phyloP scores from a whole-genome alignment of 345 rosid species.

The Kernera saxatilis region DNA sequence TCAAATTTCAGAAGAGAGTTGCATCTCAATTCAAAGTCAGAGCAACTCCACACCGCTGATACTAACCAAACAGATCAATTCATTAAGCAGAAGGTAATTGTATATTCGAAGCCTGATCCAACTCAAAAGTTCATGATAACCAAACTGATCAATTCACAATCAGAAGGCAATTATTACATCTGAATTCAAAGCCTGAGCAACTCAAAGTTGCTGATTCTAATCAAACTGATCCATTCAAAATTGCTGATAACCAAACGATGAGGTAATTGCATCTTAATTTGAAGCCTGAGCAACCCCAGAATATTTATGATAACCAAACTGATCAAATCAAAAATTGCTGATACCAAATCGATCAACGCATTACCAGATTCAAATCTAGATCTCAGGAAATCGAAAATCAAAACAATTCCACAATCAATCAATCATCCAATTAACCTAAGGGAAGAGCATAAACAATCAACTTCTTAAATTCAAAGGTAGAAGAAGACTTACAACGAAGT shows the following conservation, averaged over 20 bases:
- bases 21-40: not conserved
- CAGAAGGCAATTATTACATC: not conserved
- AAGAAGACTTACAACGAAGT: constrained; percentile 44
- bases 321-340: not conserved
- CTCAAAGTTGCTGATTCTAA: not conserved
- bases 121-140: not conserved
- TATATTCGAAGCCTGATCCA: not conserved
- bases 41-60: not conserved
- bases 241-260: not conserved
- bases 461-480: not conserved
- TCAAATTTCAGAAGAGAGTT: not conserved
- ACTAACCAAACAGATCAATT: not conserved
- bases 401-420: not conserved
- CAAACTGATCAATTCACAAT: not conserved
- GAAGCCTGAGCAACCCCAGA: not conserved
- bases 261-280: not conserved
- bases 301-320: not conserved
- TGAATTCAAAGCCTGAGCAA: not conserved
- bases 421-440: not conserved
- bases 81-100: not conserved
- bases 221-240: not conserved
- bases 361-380: constrained; percentile 7
- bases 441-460: not conserved
- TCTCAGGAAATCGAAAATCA: not conserved
- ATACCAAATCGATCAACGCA: not conserved